phyloP scores from a whole-genome alignment of 2,329 filamentous ascomycete species.

The Paraphoma sp. region DNA sequence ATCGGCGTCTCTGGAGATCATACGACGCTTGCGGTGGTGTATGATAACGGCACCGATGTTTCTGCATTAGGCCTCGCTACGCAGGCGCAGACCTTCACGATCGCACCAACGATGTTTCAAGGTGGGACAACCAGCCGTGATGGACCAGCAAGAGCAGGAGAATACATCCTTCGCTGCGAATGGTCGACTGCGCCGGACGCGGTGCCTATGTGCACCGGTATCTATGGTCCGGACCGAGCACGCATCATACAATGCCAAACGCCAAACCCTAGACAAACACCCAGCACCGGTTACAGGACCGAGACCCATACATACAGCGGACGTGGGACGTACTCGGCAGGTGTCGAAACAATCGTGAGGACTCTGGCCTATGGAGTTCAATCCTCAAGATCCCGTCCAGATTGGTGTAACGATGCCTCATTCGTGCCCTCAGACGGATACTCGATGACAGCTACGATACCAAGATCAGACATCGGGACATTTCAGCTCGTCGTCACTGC shows the following conservation, averaged over 20 bases:
- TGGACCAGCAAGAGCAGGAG: neutral
- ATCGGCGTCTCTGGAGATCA: neutral
- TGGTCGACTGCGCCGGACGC: neutral
- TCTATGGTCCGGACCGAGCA: neutral
- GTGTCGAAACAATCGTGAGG: slow-evolving; percentile 4
- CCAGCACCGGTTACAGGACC: neutral
- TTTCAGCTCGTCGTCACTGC: slow-evolving; percentile 10
- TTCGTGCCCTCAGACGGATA: neutral
- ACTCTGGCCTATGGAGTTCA: neutral
- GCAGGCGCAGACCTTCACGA: neutral
- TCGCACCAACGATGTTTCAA: neutral
- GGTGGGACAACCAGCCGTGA: neutral
- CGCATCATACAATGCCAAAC: neutral
- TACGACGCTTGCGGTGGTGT: neutral
- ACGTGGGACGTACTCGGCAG: slow-evolving; percentile 1
- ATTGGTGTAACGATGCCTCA: neutral
- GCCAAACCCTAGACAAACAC: neutral
- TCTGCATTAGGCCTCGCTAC: neutral
- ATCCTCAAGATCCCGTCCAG: neutral
- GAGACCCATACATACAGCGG: neutral
- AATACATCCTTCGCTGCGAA: neutral
- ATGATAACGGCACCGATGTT: slow-evolving; percentile 4
- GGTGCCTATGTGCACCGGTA: neutral
- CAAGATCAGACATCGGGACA: neutral
- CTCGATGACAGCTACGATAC: neutral